A percentile compares a stretch with the other conserved stretches of the same genome.
Evolutionary conservation across 2,329 filamentous ascomycete genomes (phyloP).

Genomic region (Teratosphaeria nubilosa): DNA sequence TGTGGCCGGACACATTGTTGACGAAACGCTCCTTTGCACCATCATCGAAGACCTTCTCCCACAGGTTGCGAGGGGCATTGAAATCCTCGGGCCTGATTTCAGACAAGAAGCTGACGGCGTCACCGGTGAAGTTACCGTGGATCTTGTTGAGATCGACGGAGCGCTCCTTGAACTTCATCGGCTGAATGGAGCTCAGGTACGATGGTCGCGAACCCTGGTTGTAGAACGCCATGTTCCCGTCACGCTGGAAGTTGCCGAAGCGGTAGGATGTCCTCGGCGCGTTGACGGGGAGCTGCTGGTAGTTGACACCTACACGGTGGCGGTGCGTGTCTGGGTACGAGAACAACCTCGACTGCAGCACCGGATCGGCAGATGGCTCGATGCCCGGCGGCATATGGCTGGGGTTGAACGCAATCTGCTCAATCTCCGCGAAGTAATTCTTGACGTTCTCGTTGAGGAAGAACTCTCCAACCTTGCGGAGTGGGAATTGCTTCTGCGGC

Average conservation of each 20-base stretch:
- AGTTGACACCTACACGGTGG: slow-evolving; percentile 48
- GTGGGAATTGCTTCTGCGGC: slow-evolving; percentile 43
- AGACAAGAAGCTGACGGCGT: slow-evolving; percentile 42
- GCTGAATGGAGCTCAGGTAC: slow-evolving; percentile 46
- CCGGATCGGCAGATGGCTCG: slow-evolving; percentile 59
- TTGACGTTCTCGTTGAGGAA: slow-evolving; percentile 45
- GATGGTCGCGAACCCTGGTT: slow-evolving; percentile 53
- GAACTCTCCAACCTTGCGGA: slow-evolving; percentile 45
- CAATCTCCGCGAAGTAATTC: slow-evolving; percentile 57
- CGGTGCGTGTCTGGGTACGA: slow-evolving; percentile 59
- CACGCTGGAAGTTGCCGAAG: slow-evolving; percentile 58
- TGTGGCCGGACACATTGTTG: slow-evolving; percentile 51
- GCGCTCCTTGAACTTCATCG: slow-evolving; percentile 39
- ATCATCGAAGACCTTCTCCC: slow-evolving; percentile 53
- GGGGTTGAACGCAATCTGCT: slow-evolving; percentile 60
- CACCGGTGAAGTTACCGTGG: slow-evolving; percentile 40
- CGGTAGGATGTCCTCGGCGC: slow-evolving; percentile 46
- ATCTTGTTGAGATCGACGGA: slow-evolving; percentile 39
- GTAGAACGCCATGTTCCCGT: slow-evolving; percentile 59
- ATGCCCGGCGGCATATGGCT: slow-evolving; percentile 57
- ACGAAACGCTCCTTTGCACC: slow-evolving; percentile 49
- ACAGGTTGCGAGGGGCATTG: slow-evolving; percentile 47
- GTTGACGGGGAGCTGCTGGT: slow-evolving; percentile 49
- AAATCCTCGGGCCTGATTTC: slow-evolving; percentile 46
- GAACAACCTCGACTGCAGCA: slow-evolving; percentile 60